Evolutionary conservation across 306 rosid species (phyloP).

Genomic region (Acacia melanoxylon): DNA sequence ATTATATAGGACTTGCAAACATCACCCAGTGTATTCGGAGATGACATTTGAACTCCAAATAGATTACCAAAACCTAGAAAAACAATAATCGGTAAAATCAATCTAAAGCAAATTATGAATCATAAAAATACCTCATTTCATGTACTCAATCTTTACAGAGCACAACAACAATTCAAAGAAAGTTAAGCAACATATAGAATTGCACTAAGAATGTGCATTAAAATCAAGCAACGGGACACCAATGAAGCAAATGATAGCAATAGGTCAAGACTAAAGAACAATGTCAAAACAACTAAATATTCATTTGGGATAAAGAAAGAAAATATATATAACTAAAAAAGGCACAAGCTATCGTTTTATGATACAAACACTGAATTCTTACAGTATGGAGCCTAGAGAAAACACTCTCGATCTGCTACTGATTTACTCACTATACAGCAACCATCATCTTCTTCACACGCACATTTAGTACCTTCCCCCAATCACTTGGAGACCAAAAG

Average conservation of each 20-base stretch:
- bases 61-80: not conserved
- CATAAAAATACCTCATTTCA: constrained; percentile 18
- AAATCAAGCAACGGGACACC: constrained; percentile 23
- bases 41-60: not conserved
- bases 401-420: constrained; percentile 34
- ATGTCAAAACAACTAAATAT: constrained; percentile 24
- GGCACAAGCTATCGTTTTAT: constrained; percentile 24
- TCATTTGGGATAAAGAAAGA: constrained; percentile 3
- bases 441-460: constrained; percentile 38
- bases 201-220: constrained; percentile 16
- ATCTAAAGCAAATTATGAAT: constrained; percentile 1
- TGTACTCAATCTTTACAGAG: constrained; percentile 30
- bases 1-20: not conserved
- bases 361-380: constrained; percentile 37
- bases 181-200: constrained; percentile 4
- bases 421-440: constrained; percentile 57
- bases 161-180: constrained; percentile 22
- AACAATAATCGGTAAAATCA: constrained; percentile 1
- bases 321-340: constrained; percentile 10
- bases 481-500: constrained; percentile 82
- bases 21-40: not conserved
- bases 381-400: constrained; percentile 47
- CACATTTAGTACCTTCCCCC: not conserved
- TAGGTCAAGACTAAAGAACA: not conserved
- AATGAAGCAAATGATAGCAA: constrained; percentile 7